Percentiles rank a stretch among this genome's conserved stretches.
These are phyloP conservation scores for Tulasnella sp. DNA, from an alignment of 768 basidiomycete genomes.

Conservation along the genomic window DNA sequence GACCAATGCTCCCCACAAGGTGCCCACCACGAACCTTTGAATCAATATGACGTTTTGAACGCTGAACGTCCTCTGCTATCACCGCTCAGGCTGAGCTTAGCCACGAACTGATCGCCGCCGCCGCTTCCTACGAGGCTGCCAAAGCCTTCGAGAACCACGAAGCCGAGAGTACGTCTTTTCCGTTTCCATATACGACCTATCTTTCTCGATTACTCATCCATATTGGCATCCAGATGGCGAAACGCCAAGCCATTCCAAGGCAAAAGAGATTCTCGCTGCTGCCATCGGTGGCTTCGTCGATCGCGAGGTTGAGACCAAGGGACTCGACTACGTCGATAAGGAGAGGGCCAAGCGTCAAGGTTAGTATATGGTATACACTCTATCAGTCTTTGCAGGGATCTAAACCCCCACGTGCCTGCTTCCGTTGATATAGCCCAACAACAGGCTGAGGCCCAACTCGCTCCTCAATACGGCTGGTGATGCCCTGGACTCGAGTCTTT, in stretches of 20 bases:
- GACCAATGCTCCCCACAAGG: constrained; percentile 16
- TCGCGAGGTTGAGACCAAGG: constrained; percentile 26
- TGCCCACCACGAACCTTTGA: not conserved
- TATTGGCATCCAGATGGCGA: constrained; percentile 11
- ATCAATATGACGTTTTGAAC: not conserved
- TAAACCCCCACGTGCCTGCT: not conserved
- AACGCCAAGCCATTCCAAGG: constrained; percentile 4
- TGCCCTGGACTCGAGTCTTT: not conserved
- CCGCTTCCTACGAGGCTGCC: constrained; percentile 26
- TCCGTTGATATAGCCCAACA: not conserved
- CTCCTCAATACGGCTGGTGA: not conserved
- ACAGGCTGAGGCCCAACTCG: not conserved
- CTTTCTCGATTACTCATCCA: not conserved
- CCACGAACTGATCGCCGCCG: constrained; percentile 28
- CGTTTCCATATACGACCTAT: not conserved
- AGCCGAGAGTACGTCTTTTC: constrained; percentile 10
- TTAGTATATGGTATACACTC: not conserved
- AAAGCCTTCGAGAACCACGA: constrained; percentile 29
- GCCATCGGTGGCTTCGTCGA: constrained; percentile 28
- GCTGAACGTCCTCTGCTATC: not conserved
- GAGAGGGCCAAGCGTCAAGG: constrained; percentile 29
- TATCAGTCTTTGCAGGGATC: not conserved
- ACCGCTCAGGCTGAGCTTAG: constrained; percentile 19
- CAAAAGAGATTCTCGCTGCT: constrained; percentile 28
- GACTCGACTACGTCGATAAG: constrained; percentile 25